Conservation (phyloP, 306 rosid species). For the Sesbania bispinosa region DNA sequence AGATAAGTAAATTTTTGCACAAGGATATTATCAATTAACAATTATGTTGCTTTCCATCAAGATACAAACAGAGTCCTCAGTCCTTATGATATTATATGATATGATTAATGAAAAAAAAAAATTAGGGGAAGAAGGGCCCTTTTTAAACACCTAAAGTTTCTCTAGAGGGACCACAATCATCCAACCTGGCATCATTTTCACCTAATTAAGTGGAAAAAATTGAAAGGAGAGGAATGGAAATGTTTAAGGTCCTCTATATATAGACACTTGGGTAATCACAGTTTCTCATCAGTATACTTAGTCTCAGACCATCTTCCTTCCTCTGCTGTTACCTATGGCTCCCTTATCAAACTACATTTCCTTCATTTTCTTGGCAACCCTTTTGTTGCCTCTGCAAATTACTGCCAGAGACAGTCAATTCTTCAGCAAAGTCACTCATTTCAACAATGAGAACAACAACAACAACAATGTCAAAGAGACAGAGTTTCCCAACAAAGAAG, state of each 20-base stretch:
- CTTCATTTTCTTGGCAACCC: constrained; percentile 41
- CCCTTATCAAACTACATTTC: constrained; percentile 26
- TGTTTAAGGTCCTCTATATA: constrained; percentile 32
- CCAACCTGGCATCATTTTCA: constrained; percentile 37
- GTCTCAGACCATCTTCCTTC: background rate
- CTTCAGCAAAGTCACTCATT: constrained; percentile 76
- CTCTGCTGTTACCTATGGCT: constrained; percentile 48
- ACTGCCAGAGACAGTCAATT: constrained; percentile 71
- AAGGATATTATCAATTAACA: constrained; percentile 6
- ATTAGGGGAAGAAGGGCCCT: background rate
- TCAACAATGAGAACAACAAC: constrained; percentile 24
- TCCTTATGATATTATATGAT: background rate
- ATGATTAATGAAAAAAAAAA: background rate
- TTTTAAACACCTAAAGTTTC: constrained; percentile 20
- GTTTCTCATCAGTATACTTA: constrained; percentile 13
- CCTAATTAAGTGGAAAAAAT: constrained; percentile 50
- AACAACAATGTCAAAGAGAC: constrained; percentile 43
- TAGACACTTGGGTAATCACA: constrained; percentile 1
- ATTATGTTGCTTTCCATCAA: constrained; percentile 28
- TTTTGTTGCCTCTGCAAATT: constrained; percentile 46
- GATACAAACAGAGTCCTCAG: background rate
- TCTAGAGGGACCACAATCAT: constrained; percentile 58
- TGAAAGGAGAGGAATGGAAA: background rate
- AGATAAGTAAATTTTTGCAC: constrained; percentile 17
- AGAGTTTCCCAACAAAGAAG: constrained; percentile 33